Base-by-base conservation (phyloP, 768 basidiomycete genomes). In the Mycena maculata region DNA sequence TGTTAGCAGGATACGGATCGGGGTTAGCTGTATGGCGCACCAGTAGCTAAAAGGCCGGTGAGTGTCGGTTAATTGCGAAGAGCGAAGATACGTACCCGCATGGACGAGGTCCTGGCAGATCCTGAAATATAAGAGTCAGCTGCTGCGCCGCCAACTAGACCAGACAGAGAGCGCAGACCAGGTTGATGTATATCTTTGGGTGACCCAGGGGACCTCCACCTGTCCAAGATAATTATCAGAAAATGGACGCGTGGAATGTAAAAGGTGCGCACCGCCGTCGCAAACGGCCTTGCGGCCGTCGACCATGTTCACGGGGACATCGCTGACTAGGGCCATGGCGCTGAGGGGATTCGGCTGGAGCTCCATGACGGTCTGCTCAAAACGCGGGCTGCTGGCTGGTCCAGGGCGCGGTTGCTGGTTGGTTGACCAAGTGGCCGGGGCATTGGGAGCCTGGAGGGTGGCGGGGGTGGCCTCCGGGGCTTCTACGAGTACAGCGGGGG, bases 131-230 rank as follows among this genome's bases (percentile, higher is more conserved):
- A 47, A 62, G 33, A 42, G 33, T 63, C 57, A 60, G 68, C 44
- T 23, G 11, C 41, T 15, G 25, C 16, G 39, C 54, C 38, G 47
- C 48, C 39, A 53, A 60, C 41, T 42, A 50, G 25, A 56, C 33
- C 38, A 30, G 44, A 63, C 36, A 56, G 60, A 58, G 31, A 56
- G 58, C 42, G 82, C 92, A 66, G 72, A 95, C 96, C 76, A 99
- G 78, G 82, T 99, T 99, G 78, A 99, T 95, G 75, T 88, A 99
- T 66, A 99, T 90, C 83, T 95, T 96, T 7, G 98, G 98, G 77
- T 99, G 98, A 25, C 98, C 98, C 30, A 99, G 86, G 45, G 98
- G 88, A 13, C 97, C 98, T 76, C 90, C 91, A 80, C 97, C 97
- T 99, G 76, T 1, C 55, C 15, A 50, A 38, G 61, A 63, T 67